Conservation (phyloP, 176 grass and related monocot species). For the Phoenix dactylifera region DNA sequence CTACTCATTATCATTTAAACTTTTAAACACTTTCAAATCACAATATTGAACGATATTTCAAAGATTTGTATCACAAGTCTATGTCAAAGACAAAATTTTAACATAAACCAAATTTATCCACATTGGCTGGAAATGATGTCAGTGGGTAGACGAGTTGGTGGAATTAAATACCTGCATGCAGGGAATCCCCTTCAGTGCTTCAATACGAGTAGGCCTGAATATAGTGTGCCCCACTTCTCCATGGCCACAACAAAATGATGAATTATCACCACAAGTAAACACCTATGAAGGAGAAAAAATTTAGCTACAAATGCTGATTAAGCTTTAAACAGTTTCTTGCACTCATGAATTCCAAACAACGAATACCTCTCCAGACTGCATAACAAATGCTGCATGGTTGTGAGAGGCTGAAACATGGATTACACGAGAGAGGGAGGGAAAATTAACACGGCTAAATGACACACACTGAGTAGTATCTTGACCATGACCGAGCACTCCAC, state of each 20-base stretch:
- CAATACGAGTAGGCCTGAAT: constrained; percentile 80
- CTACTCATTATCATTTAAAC: no score
- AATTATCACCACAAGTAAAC: constrained; percentile 98
- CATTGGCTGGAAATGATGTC: no score
- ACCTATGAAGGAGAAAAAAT: constrained; percentile 37
- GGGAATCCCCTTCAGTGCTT: constrained; percentile 51
- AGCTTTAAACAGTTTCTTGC: constrained; percentile 4
- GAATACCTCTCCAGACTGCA: constrained; percentile 84
- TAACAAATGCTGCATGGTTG: constrained; percentile 92
- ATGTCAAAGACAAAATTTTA: no score
- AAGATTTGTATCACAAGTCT: no score
- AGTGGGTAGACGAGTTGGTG: no score
- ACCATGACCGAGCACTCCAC: constrained; percentile 98
- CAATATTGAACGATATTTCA: no score
- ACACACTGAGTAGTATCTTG: constrained; percentile 80
- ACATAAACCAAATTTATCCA: no score
- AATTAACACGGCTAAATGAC: constrained; percentile 65
- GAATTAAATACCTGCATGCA: constrained; percentile 71
- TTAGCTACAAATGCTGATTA: not conserved
- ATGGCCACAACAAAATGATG: constrained; percentile 93
- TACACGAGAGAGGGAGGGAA: constrained; percentile 74
- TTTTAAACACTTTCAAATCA: no score
- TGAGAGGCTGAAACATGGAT: constrained; percentile 84
- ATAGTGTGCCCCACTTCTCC: constrained; percentile 74
- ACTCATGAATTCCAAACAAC: constrained; percentile 2